Base-by-base conservation (phyloP, 139 green algal genomes). In the Auxenochlorella pyrenoidosa region DNA sequence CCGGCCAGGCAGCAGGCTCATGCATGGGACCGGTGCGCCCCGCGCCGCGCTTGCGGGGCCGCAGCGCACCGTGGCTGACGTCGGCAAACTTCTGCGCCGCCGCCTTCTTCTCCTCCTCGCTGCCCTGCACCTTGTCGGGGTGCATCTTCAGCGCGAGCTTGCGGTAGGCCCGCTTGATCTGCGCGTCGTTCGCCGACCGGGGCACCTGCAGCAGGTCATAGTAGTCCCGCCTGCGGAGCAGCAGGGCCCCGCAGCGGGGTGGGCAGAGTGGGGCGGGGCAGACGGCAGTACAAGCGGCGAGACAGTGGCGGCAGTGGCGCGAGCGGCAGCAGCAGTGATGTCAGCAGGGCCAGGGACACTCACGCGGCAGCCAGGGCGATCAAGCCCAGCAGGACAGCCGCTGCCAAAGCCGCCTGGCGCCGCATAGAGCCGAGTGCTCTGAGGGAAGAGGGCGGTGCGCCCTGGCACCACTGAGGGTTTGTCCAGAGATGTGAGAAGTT, bases 61-160 rank as follows among this genome's bases (percentile, higher is more conserved):
- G 47, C 47, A 54, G 47, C 90, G 38, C 86, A 97, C 95, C 96
- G 84, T 97, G 93, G 75, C 93, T 97, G 65, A 99, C 98, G 34
- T 99, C 97, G n/a, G 96, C 91, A 89, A 99, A 99, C 85, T 96
- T 97, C 40, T 97, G 95, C 6, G 91, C 94, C 44, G 98, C 98
- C 30, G 93, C 90, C 70, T 97, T 93, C 90, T 99, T 98, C 43
- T 98, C 96, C 30, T 94, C 90, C 34, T 95, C 94, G 59, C 94
- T 97, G 66, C 98, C 98, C 36, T 94, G 92, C 40, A 97, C 95
- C 83, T 98, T 98, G 79, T 97, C 95, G 77, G 98, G 98, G 84
- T 99, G 98, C 88, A 98, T 98, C 88, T 99, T 94, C 19, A 99
- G 89, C 30, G 98, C 98, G 1, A 99, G 90, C 89, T 99, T 99